Evolutionary conservation across 139 green algal species (phyloP), one percentile per base, ranked within the genome.

Genomic region (Closterium sp.): DNA sequence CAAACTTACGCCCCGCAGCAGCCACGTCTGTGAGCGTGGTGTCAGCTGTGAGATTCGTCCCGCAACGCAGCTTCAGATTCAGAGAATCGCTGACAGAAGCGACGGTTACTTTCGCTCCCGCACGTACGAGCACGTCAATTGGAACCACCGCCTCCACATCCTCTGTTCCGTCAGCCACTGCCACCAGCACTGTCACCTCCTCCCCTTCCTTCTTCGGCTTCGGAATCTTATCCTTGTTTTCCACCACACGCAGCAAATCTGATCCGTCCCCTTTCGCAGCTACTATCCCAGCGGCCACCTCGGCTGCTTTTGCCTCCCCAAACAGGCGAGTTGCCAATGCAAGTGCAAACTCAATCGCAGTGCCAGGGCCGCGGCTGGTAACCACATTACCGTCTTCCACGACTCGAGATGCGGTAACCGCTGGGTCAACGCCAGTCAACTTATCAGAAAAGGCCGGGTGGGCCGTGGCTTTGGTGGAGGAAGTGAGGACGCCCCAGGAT

Each of bases 321-420:
- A 97, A 99, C 90, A 99, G 94, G 92, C 96, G 90, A 95, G 97
- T 95, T 17, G 99, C 97, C 10, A 99, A 95, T 0, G 91, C 91
- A 87, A 99, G 95, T 5, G 97, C 96, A 97, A 99, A 99, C 95
- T 99, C 97, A 89, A 99, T 97, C 0, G 98, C 95, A 0, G 98
- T 99, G 0, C 97, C 97, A 4, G 97, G 97, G 9, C 97, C 97
- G 10, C 96, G 94, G 91, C 94, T 97, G 79, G 98, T 99, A 45
- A 96, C 96, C 4, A 98, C 90, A 22, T 93, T 96, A 31, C 97
- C 97, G 91, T 98, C 97, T n/a, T 97, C 96, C 31, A 99, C 97
- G 42, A 99, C 98, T 0, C 98, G 96, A 32, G 96, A 88, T 0
- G 94, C 45, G 31, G 32, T 31, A 24, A 31, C 28, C 0, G 87